A percentile compares a stretch with the other conserved stretches of the same genome.
These are phyloP conservation scores for Teratosphaeria pseudoeucalypti DNA, from an alignment of 2,329 filamentous ascomycete genomes.

Conservation along the genomic window DNA sequence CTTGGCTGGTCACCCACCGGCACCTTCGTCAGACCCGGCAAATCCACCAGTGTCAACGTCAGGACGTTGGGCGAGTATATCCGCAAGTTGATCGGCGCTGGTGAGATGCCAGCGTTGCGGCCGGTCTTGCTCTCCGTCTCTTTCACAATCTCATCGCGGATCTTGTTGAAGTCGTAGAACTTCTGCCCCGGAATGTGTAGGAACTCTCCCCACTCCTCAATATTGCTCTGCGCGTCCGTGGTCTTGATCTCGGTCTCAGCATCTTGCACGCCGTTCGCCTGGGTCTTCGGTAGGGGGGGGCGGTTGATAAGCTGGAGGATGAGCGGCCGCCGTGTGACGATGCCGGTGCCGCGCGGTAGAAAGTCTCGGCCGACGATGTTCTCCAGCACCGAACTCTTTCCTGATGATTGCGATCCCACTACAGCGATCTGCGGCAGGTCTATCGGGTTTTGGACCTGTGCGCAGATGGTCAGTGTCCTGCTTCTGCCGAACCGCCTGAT, in stretches of 20 bases:
- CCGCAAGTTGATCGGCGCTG: constrained; percentile 90
- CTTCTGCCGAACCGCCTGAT: background rate
- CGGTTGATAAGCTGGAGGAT: constrained; percentile 98
- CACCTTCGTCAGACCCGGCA: constrained; percentile 93
- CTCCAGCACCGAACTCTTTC: constrained; percentile 97
- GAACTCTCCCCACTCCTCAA: constrained; percentile 98
- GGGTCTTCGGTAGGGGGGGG: constrained; percentile 44
- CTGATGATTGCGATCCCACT: constrained; percentile 95
- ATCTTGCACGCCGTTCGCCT: constrained; percentile 64
- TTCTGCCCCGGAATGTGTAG: constrained; percentile 95
- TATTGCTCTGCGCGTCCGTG: constrained; percentile 78
- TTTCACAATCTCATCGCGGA: constrained; percentile 90
- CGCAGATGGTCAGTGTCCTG: constrained; percentile 13
- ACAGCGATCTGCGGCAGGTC: constrained; percentile 97
- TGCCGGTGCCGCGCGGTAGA: constrained; percentile 97
- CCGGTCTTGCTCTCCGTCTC: constrained; percentile 97
- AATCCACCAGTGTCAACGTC: constrained; percentile 88
- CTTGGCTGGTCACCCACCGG: constrained; percentile 92
- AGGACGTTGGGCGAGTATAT: constrained; percentile 98
- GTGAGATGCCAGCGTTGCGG: constrained; percentile 90
- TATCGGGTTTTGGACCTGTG: constrained; percentile 91
- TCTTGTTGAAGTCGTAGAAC: constrained; percentile 96
- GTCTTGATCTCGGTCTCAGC: constrained; percentile 56
- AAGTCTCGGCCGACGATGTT: constrained; percentile 99
- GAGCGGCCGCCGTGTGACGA: constrained; percentile 90